Percentiles rank a stretch among this genome's conserved stretches.
phyloP scores from a whole-genome alignment of 78 protist species.

The Dictyostelium intermedium region DNA sequence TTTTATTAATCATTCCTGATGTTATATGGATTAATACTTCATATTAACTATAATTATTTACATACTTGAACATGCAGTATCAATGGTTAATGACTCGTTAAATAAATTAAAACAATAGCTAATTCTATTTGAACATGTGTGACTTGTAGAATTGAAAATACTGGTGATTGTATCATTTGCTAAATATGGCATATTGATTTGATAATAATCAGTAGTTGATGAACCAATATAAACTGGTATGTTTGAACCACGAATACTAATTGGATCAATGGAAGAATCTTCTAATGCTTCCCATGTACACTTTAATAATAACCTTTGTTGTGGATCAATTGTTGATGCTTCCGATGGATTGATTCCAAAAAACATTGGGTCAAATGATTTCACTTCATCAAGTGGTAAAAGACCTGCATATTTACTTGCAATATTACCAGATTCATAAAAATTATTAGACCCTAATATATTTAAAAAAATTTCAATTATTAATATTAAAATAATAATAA shows the following conservation, averaged over 20 bases:
- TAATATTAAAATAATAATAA: no score
- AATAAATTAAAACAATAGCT: constrained; percentile 67
- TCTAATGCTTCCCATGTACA: constrained; percentile 53
- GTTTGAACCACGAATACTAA: constrained; percentile 27
- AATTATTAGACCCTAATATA: not conserved
- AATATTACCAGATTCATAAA: not conserved
- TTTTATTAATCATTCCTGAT: no score
- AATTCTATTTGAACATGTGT: constrained; percentile 52
- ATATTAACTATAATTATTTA: not conserved
- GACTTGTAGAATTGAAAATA: constrained; percentile 3
- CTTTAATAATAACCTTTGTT: constrained; percentile 79
- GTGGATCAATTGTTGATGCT: constrained; percentile 80
- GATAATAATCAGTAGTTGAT: not conserved
- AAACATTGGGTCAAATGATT: constrained; percentile 63
- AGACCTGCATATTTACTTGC: constrained; percentile 43
- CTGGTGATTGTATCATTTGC: constrained; percentile 4
- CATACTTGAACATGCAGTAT: constrained; percentile 91
- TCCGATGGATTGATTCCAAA: constrained; percentile 75
- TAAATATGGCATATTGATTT: no score
- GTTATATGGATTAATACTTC: no score
- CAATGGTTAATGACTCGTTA: constrained; percentile 82
- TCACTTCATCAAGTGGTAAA: constrained; percentile 2
- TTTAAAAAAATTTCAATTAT: no score
- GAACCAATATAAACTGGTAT: constrained; percentile 35
- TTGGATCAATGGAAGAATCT: constrained; percentile 41